A percentile compares a stretch with the other conserved stretches of the same genome.
Conservation (phyloP, 345 rosid genomes). For the Gossypium bickii region DNA sequence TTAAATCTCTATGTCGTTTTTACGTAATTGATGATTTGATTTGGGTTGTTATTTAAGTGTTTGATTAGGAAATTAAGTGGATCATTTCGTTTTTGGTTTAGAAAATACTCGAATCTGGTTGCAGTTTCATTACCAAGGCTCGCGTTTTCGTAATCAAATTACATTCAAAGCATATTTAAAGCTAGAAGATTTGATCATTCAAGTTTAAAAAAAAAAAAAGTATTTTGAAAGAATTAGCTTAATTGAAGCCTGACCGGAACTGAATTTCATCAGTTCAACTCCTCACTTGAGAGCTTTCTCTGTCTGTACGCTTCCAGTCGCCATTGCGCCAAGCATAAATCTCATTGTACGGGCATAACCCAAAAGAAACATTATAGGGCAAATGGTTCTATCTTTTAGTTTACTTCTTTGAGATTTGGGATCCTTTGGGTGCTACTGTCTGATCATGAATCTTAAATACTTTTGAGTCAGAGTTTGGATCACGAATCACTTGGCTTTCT, state of each 20-base stretch:
- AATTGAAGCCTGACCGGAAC: neutral
- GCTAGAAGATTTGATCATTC: neutral
- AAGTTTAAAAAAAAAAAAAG: neutral
- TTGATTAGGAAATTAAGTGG: neutral
- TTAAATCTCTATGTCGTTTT: neutral
- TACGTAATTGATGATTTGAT: neutral
- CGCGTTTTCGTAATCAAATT: neutral
- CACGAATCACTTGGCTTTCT: neutral
- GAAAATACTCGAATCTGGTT: conserved; percentile 8
- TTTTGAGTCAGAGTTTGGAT: neutral
- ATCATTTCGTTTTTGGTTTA: neutral
- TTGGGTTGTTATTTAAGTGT: neutral
- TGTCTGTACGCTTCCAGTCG: neutral
- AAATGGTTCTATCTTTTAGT: neutral
- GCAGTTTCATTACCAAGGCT: neutral
- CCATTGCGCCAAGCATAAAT: neutral
- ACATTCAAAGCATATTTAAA: neutral
- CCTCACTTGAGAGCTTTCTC: neutral
- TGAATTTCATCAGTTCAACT: neutral
- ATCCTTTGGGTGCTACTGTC: neutral
- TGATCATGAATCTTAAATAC: neutral
- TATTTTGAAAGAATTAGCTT: neutral
- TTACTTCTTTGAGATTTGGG: neutral
- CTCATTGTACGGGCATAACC: neutral
- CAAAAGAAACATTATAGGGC: neutral